These are phyloP conservation scores for Atkinsonella texensis DNA, from an alignment of 2,329 filamentous ascomycete genomes.

Conservation along the genomic window DNA sequence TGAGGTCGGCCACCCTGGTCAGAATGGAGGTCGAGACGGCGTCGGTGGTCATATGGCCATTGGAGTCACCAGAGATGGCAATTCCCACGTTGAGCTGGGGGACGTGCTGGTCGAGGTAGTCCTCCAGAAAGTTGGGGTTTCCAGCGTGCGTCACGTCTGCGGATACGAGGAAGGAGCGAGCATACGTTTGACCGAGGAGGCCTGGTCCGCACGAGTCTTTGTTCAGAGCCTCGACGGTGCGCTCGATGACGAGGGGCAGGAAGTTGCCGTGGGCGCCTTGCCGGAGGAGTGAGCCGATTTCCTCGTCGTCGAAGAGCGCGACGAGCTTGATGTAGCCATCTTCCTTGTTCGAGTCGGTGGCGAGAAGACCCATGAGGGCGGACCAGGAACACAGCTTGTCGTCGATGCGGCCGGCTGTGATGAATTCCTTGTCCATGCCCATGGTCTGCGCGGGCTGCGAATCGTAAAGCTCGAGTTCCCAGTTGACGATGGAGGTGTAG, in stretches of 20 bases:
- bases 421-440: constrained; percentile 83
- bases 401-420: constrained; percentile 90
- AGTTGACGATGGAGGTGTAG: constrained; percentile 71
- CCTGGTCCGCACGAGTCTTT: constrained; percentile 41
- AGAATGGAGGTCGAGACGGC: constrained; percentile 73
- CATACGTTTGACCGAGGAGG: constrained; percentile 69
- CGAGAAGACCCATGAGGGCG: constrained; percentile 71
- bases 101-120: constrained; percentile 75
- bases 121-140: constrained; percentile 81
- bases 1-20: constrained; percentile 63
- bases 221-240: constrained; percentile 60
- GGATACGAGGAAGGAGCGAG: constrained; percentile 83
- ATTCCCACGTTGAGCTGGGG: constrained; percentile 84
- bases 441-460: constrained; percentile 72
- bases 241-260: constrained; percentile 67
- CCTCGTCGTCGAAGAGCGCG: constrained; percentile 93
- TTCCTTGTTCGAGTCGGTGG: constrained; percentile 40
- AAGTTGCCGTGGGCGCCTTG: constrained; percentile 89
- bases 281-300: constrained; percentile 82
- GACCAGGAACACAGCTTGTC: constrained; percentile 97
- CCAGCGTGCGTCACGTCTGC: constrained; percentile 90
- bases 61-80: constrained; percentile 67
- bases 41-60: constrained; percentile 95
- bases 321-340: constrained; percentile 75
- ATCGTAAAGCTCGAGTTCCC: constrained; percentile 95